Conservation (phyloP, 768 basidiomycete species). For the Suillus americanus region DNA sequence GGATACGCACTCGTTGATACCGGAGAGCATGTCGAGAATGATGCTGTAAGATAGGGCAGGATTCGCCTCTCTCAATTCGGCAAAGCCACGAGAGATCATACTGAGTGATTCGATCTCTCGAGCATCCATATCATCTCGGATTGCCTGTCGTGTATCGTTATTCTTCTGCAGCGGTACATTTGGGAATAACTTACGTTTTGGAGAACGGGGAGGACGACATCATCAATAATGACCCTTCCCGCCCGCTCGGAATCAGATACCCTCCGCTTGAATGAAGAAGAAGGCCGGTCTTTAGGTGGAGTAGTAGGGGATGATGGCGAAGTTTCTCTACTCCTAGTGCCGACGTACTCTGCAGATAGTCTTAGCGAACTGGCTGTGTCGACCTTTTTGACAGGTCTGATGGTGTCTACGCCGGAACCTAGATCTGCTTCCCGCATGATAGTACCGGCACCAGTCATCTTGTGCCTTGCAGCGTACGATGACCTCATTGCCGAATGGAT, state of each 20-base stretch:
- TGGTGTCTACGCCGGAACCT: constrained; percentile 87
- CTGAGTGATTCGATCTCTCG: constrained; percentile 85
- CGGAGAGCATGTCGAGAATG: constrained; percentile 85
- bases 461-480: constrained; percentile 76
- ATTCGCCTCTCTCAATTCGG: constrained; percentile 80
- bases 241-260: constrained; percentile 62
- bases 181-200: constrained; percentile 53
- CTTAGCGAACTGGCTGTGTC: constrained; percentile 76
- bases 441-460: constrained; percentile 63
- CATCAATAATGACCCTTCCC: constrained; percentile 71
- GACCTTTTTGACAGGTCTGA: constrained; percentile 91
- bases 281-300: constrained; percentile 36
- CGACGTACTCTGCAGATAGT: constrained; percentile 79
- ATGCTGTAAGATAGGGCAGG: constrained; percentile 85
- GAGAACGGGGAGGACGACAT: constrained; percentile 80
- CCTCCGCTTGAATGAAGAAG: constrained; percentile 44
- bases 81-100: constrained; percentile 88
- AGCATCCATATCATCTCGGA: constrained; percentile 83
- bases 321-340: constrained; percentile 58
- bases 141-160: constrained; percentile 46
- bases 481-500: constrained; percentile 63
- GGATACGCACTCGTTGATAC: constrained; percentile 82
- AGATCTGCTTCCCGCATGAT: constrained; percentile 78
- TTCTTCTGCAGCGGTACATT: not conserved
- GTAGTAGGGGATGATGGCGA: constrained; percentile 40